Evolutionary conservation across 139 green algal species (phyloP), one percentile per base, ranked within the genome.

Genomic region (Astrephomene gubernaculifera): DNA sequence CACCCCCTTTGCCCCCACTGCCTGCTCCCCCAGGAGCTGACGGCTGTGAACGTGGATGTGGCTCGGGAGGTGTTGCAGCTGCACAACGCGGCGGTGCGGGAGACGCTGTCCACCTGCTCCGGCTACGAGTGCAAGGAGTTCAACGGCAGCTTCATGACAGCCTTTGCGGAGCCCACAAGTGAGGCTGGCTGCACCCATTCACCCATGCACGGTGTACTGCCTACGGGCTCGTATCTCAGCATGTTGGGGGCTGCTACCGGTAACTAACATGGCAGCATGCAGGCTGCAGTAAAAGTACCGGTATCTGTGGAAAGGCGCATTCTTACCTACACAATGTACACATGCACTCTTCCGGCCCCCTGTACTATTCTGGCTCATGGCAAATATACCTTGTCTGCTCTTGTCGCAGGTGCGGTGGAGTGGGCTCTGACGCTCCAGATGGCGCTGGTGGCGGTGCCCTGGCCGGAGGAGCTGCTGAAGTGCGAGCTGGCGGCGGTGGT

Each of bases 71-170:
- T 87, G 63, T 72, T 86, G 35, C 41, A 79, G 27, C 78, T 92
- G 71, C 82, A 92, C 86, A 92, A 87, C 78, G 84, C 84, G 33
- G 88, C 83, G 27, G 88, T 91, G 53, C 79, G 88, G 22, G 88
- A 91, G 74, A 91, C 88, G 64, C 80, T 91, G 74, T 89, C 88
- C 29, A 69, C 81, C 2, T 88, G 80, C 44, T 41, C 36, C 68
- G 88, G 86, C 10, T 93, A 93, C 70, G 90, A 93, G 75, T 91
- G 86, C 80, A 93, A 93, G 74, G 90, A 93, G 87, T 87, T 87
- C n/a, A 82, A 89, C 19, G 90, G 90, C 53, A 67, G 49, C 35
- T 90, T 92, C 63, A 90, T 93, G 88, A 70, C 74, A 1, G 81
- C 90, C 10, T 92, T 92, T 54, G 44, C 71, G 7, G 31, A 38